Evolutionary conservation across 2,329 filamentous ascomycete genomes (phyloP).

Genomic region (Hymenoscyphus salicellus): DNA sequence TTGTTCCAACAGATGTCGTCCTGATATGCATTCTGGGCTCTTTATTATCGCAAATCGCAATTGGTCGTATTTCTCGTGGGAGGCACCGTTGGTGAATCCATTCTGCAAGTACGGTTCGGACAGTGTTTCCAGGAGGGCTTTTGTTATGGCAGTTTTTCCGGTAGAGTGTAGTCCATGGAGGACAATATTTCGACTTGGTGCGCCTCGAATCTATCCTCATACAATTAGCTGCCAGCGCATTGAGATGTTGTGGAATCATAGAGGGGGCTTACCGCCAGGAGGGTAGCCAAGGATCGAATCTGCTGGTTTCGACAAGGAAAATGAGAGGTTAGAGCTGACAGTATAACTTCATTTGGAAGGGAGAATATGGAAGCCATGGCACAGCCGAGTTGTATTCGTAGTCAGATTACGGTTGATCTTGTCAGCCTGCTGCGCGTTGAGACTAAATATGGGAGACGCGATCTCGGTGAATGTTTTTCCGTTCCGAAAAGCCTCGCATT

Average conservation of each 20-base stretch:
- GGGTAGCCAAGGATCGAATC: conserved; percentile 55
- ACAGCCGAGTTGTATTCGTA: background rate
- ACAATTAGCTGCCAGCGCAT: conserved; percentile 2
- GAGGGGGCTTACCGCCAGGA: conserved; percentile 41
- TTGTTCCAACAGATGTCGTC: conserved; percentile 72
- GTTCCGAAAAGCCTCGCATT: background rate
- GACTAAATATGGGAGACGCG: conserved; percentile 13
- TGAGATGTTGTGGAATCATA: background rate
- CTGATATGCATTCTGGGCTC: conserved; percentile 73
- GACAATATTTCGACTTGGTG: conserved; percentile 56
- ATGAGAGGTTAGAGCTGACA: conserved; percentile 44
- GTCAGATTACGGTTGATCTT: background rate
- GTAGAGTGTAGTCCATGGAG: conserved; percentile 83
- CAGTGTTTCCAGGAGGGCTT: conserved; percentile 55
- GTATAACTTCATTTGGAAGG: conserved; percentile 51
- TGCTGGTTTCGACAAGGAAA: conserved; percentile 60
- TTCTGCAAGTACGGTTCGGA: conserved; percentile 41
- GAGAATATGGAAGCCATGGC: conserved; percentile 45
- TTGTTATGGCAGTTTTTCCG: conserved; percentile 74
- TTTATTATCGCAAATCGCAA: conserved; percentile 61
- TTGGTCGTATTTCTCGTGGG: conserved; percentile 46
- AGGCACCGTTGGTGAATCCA: conserved; percentile 53
- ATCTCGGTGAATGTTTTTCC: conserved; percentile 3
- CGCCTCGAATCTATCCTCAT: conserved; percentile 16
- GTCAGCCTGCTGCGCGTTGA: conserved; percentile 7